Percentiles rank a stretch among this genome's conserved stretches.
These are phyloP conservation scores for Vicia faba DNA, from an alignment of 306 rosid genomes.

Conservation along the genomic window DNA sequence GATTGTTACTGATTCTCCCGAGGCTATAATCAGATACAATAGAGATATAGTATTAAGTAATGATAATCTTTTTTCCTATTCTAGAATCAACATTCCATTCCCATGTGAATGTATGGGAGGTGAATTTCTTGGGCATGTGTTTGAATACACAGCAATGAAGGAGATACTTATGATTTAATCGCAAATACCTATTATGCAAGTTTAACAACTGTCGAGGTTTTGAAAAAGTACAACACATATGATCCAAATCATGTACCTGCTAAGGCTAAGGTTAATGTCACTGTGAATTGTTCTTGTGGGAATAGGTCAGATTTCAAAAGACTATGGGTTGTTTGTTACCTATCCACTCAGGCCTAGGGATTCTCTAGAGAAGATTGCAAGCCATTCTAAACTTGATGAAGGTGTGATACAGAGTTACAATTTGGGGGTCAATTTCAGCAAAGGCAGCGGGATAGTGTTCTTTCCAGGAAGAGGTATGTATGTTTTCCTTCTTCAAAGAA, in stretches of 20 bases:
- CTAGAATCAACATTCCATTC: slow-evolving; percentile 53
- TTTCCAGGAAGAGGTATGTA: slow-evolving; percentile 69
- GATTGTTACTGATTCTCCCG: slow-evolving; percentile 4
- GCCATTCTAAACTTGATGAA: slow-evolving; percentile 23
- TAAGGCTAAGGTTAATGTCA: slow-evolving; percentile 44
- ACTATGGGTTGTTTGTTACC: slow-evolving; percentile 68
- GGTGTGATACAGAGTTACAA: slow-evolving; percentile 43
- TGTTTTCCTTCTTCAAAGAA: background rate
- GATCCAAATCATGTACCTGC: slow-evolving; percentile 27
- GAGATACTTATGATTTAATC: slow-evolving; percentile 50
- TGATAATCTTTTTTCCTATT: background rate
- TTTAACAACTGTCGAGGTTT: slow-evolving; percentile 53
- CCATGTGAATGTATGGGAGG: slow-evolving; percentile 56
- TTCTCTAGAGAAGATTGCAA: slow-evolving; percentile 36
- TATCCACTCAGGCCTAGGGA: slow-evolving; percentile 57
- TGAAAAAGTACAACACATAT: slow-evolving; percentile 50
- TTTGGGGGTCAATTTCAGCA: slow-evolving; percentile 53
- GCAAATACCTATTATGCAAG: slow-evolving; percentile 45
- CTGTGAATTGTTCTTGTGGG: slow-evolving; percentile 75
- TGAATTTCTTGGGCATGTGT: slow-evolving; percentile 60
- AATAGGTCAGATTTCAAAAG: slow-evolving; percentile 48
- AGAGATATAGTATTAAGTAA: slow-evolving; percentile 19
- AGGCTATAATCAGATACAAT: slow-evolving; percentile 41
- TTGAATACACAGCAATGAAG: slow-evolving; percentile 42
- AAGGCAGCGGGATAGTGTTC: slow-evolving; percentile 52